Conservation (phyloP, 202 grass and related monocot species). For the Panicum virgatum region DNA sequence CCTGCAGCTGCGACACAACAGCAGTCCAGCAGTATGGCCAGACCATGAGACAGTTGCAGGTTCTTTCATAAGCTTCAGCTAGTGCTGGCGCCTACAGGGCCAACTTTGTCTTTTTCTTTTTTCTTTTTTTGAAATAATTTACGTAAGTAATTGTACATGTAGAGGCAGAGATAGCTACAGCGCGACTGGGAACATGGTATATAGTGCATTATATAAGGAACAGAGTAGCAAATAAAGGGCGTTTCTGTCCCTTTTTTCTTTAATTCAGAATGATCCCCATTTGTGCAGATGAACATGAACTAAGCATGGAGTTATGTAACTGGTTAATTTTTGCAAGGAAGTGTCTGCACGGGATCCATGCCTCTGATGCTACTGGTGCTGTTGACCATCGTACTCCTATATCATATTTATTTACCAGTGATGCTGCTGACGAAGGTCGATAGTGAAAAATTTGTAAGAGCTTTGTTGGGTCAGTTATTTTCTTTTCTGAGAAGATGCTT, state of each 20-base stretch:
- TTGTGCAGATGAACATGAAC: background rate
- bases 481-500: no score
- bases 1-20: background rate
- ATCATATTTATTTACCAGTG: no score
- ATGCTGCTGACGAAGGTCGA: no score
- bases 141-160: conserved; percentile 4
- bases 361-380: no score
- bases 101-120: background rate
- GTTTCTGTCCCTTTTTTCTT: background rate
- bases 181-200: background rate
- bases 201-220: background rate
- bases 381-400: no score
- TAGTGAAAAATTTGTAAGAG: no score
- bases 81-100: background rate
- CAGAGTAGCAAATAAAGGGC: background rate
- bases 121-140: background rate
- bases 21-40: background rate
- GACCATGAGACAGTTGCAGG: background rate
- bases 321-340: background rate
- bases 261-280: background rate
- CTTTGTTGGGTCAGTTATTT: no score
- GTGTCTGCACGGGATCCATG: background rate
- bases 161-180: background rate
- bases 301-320: background rate
- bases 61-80: conserved; percentile 36